Evolutionary conservation across 257 asterid species (phyloP).

Genomic region (Gentiana straminea): DNA sequence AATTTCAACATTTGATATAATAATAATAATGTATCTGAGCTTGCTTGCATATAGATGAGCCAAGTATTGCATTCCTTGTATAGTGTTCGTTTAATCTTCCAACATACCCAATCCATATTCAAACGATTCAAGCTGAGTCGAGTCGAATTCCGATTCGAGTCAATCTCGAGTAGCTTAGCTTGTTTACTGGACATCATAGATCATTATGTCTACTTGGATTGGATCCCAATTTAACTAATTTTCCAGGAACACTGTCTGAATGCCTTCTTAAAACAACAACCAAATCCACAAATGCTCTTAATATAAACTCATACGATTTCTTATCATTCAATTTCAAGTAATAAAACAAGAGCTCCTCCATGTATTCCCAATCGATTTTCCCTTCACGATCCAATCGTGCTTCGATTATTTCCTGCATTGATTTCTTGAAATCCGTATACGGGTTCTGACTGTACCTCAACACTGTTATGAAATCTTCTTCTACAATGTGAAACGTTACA

Average conservation of each 20-base stretch:
- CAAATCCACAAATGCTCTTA: constrained; percentile 62
- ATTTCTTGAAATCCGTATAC: constrained; percentile 22
- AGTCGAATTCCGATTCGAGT: no score
- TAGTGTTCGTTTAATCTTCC: no score
- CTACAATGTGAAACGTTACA: neutral
- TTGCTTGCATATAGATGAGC: no score
- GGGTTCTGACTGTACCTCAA: constrained; percentile 16
- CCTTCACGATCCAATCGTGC: constrained; percentile 36
- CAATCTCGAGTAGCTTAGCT: no score
- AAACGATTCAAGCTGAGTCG: no score
- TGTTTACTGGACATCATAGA: no score
- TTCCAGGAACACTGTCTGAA: constrained; percentile 23
- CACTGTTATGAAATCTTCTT: constrained; percentile 21
- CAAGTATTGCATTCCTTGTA: no score
- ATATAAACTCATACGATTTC: constrained; percentile 43
- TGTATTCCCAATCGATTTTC: constrained; percentile 58
- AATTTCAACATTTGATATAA: no score
- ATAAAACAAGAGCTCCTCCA: constrained; percentile 70
- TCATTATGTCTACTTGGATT: no score
- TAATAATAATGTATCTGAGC: no score
- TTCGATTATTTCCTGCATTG: constrained; percentile 31
- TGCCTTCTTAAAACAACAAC: constrained; percentile 33
- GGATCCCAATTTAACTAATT: constrained; percentile 5
- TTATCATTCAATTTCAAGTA: constrained; percentile 56
- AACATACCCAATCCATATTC: no score